These are phyloP conservation scores for Poteriospumella lacustris DNA, from an alignment of 108 stramenopile species.

Conservation along the genomic window DNA sequence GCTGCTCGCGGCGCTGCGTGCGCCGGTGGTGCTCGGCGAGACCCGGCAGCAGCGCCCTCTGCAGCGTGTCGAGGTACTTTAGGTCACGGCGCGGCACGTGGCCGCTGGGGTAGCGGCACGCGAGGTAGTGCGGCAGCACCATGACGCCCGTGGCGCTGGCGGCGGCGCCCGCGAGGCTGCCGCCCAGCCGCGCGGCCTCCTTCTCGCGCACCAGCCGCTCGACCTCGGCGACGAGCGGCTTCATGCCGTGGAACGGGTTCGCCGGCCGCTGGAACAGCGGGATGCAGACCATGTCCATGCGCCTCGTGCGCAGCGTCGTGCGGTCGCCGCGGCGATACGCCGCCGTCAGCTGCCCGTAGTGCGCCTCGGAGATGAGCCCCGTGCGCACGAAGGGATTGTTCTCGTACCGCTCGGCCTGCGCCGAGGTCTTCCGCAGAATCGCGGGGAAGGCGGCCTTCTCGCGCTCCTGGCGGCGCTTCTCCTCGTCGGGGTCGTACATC, in stretches of 20 bases:
- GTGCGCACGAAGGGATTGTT: background rate
- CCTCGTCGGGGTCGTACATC: constrained; percentile 16
- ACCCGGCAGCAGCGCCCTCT: background rate
- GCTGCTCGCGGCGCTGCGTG: background rate
- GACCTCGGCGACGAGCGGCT: background rate
- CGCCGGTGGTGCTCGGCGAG: background rate
- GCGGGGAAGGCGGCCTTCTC: background rate
- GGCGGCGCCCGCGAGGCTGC: too few relatives aligned
- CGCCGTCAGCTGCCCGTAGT: background rate
- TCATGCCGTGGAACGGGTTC: background rate
- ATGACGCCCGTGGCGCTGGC: too few relatives aligned
- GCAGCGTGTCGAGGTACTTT: background rate
- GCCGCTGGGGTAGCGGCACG: background rate
- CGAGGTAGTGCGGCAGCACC: background rate
- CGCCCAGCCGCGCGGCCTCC: background rate
- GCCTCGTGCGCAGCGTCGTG: background rate
- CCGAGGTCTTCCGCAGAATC: background rate
- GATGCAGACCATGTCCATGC: background rate
- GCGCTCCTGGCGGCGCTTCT: background rate
- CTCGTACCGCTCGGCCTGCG: background rate
- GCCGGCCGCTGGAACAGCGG: background rate
- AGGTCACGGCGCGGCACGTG: background rate
- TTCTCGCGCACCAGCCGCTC: background rate
- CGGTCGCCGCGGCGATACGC: background rate
- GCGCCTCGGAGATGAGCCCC: constrained; percentile 19